phyloP scores from a whole-genome alignment of 2,329 filamentous ascomycete species.

The Xylariales sp. region DNA sequence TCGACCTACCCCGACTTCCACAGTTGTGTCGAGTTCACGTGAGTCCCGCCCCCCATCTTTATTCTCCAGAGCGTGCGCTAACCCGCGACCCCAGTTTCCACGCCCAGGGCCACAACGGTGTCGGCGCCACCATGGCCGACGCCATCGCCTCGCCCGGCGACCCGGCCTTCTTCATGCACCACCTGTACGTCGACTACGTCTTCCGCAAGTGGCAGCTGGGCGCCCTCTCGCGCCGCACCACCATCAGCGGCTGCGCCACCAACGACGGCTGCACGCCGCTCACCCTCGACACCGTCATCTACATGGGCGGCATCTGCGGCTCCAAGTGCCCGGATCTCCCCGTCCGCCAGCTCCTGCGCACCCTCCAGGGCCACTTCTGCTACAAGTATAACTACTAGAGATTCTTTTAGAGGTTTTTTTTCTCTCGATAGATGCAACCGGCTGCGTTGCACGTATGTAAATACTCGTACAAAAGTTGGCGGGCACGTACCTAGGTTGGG shows the following conservation, averaged over 20 bases:
- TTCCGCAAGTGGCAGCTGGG: slow-evolving; percentile 49
- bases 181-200: slow-evolving; percentile 48
- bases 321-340: slow-evolving; percentile 47
- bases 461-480: slow-evolving; percentile 15
- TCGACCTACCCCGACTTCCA: slow-evolving; percentile 48
- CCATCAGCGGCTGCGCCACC: slow-evolving; percentile 48
- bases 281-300: slow-evolving; percentile 47
- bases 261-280: slow-evolving; percentile 45
- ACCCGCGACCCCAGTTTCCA: slow-evolving; percentile 45
- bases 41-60: slow-evolving; percentile 28
- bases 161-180: slow-evolving; percentile 53
- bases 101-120: slow-evolving; percentile 51
- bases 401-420: no score
- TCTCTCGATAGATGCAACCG: slow-evolving; percentile 17
- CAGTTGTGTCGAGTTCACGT: slow-evolving; percentile 49
- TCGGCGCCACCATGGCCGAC: slow-evolving; percentile 50
- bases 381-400: slow-evolving; percentile 49
- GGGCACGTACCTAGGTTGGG: slow-evolving; percentile 19
- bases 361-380: slow-evolving; percentile 45
- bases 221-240: slow-evolving; percentile 41
- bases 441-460: slow-evolving; percentile 22
- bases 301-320: slow-evolving; percentile 44
- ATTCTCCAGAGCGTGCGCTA: slow-evolving; percentile 13
- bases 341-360: slow-evolving; percentile 46
- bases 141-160: slow-evolving; percentile 49